Evolutionary conservation across 2,329 filamentous ascomycete species (phyloP), one percentile per base, ranked within the genome.

Genomic region (Colletotrichum lini): DNA sequence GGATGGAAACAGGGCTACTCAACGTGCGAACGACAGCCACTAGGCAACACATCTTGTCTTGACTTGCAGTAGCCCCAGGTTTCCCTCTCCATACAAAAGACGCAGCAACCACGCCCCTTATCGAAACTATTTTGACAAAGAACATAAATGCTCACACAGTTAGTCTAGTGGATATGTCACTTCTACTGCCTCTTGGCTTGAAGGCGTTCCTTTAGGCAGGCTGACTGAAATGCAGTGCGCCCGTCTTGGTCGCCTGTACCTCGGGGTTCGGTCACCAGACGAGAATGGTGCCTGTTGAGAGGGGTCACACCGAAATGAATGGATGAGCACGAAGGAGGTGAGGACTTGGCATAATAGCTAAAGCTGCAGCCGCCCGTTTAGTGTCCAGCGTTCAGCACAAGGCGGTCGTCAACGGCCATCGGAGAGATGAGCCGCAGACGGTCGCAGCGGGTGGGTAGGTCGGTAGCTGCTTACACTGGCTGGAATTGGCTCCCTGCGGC

Each of bases 1-100:
- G 26, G 61, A 62, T 47, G 57, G 56, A 67, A 67, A 67, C 50
- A 49, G 57, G 65, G 65, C 65, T 54, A 40, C 42, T 59, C 26
- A 54, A 44, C 26, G 49, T 58, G 53, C n/a, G 44, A 62, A 47
- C 50, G 56, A 62, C 35, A 61, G 49, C 65, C 65, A 67, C 38
- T 67, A 57, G 49, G 49, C 57, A 44, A 40, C 49, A 54, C 47
- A 62, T 60, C 15, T 45, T 18, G 56, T 45, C 50, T 52, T 62
- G 56, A 62, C 49, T 40, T 54, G 65, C 65, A 67, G 65, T 61
- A 62, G 65, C 42, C 40, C n/a, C 49, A 49, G 60, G 26, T 6
- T 23, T 5, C 49, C 6, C 16, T n/a, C 23, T 21, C 65, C 65
- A 54, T 62, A 40, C 49, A 49, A 54, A 35, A 18, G 23, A 18